Percentiles rank a stretch among this genome's conserved stretches.
Evolutionary conservation across 371 early-diverging fungal species (phyloP).

Genomic region (Syncephalastrum racemosum): DNA sequence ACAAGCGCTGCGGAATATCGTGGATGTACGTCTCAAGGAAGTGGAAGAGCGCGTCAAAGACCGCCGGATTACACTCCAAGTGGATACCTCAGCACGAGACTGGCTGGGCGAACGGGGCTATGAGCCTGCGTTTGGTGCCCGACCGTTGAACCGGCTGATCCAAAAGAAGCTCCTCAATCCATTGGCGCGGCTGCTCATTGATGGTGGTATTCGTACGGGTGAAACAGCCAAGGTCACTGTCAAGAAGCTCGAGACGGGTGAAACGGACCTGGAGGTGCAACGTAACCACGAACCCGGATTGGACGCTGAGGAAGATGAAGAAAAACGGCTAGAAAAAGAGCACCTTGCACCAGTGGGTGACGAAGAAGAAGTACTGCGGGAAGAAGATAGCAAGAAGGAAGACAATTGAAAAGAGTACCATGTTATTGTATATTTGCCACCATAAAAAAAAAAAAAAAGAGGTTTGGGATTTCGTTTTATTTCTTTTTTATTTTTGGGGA

Average conservation of each 20-base stretch:
- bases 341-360: slow-evolving; percentile 48
- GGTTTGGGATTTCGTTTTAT: no score
- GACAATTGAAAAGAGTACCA: slow-evolving; percentile 16
- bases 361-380: slow-evolving; percentile 26
- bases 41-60: slow-evolving; percentile 76
- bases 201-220: slow-evolving; percentile 70
- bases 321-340: slow-evolving; percentile 21
- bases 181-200: slow-evolving; percentile 74
- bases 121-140: slow-evolving; percentile 88
- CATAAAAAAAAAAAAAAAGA: no score
- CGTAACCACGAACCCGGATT: slow-evolving; percentile 44
- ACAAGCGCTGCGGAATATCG: slow-evolving; percentile 69
- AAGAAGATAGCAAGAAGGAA: slow-evolving; percentile 19
- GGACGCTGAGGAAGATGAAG: slow-evolving; percentile 11
- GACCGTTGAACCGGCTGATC: slow-evolving; percentile 79
- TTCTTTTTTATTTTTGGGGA: no score
- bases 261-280: slow-evolving; percentile 32
- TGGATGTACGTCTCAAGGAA: slow-evolving; percentile 75
- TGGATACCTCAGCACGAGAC: slow-evolving; percentile 69
- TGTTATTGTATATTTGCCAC: no score
- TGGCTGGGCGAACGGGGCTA: slow-evolving; percentile 81
- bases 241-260: slow-evolving; percentile 22
- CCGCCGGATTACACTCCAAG: slow-evolving; percentile 70
- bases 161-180: slow-evolving; percentile 83
- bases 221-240: slow-evolving; percentile 59